These are phyloP conservation scores for Wickerhamomyces hampshirensis DNA, from an alignment of 805 yeast genomes.

Conservation along the genomic window DNA sequence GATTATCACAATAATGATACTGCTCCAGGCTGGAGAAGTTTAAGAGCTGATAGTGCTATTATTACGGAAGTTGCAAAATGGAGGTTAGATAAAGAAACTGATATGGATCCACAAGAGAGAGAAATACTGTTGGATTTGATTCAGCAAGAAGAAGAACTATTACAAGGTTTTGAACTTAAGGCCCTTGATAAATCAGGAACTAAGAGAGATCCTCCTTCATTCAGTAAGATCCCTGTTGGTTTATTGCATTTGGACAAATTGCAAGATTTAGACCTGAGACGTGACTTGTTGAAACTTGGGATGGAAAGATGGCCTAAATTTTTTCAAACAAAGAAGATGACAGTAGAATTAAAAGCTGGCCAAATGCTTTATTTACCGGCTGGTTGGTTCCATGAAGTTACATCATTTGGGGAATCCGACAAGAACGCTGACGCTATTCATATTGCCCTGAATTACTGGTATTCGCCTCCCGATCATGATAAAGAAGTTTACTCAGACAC, in stretches of 20 bases:
- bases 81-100: slow-evolving; percentile 30
- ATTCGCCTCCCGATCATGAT: slow-evolving; percentile 50
- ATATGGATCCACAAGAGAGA: slow-evolving; percentile 20
- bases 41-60: slow-evolving; percentile 61
- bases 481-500: slow-evolving; percentile 39
- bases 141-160: slow-evolving; percentile 24
- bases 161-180: slow-evolving; percentile 15
- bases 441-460: slow-evolving; percentile 72
- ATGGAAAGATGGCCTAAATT: slow-evolving; percentile 45
- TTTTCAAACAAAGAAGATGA: slow-evolving; percentile 34
- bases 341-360: slow-evolving; percentile 52
- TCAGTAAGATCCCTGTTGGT: slow-evolving; percentile 58
- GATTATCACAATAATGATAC: slow-evolving; percentile 50
- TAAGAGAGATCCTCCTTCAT: slow-evolving; percentile 61
- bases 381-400: slow-evolving; percentile 83
- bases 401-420: slow-evolving; percentile 45
- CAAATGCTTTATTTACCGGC: slow-evolving; percentile 68
- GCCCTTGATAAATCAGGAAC: slow-evolving; percentile 10
- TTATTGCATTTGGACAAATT: slow-evolving; percentile 57
- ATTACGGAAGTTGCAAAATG: slow-evolving; percentile 43
- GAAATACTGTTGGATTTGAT: slow-evolving; percentile 22
- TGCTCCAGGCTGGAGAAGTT: slow-evolving; percentile 60
- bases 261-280: slow-evolving; percentile 23
- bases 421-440: slow-evolving; percentile 32
- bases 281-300: slow-evolving; percentile 32